Base-by-base conservation (phyloP, 495 filamentous ascomycete species). In the Aspergillus olivimuriae region DNA sequence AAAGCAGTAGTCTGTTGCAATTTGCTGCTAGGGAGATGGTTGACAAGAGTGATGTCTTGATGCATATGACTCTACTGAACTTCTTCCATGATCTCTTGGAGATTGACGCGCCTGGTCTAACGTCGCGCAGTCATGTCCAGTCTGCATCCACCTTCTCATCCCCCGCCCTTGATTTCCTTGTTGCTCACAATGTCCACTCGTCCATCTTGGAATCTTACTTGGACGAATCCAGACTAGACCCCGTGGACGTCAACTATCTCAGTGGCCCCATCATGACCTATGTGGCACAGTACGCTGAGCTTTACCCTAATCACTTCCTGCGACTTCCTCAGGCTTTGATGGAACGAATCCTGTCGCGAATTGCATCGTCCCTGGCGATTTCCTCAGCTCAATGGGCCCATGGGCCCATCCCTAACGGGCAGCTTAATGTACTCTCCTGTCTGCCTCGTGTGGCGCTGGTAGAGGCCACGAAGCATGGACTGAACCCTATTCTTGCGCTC, bases 11-110 rank as follows among this genome's bases (percentile, higher is more conserved):
- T 11, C 55, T 95, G 2, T 69, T 94, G 11, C 80, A 89, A 24
- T 94, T 84, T 56, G 87, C 82, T 2, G 74, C 81, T 3, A 65
- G 79, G 30, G 66, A 75, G 31, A 91, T 94, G 87, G 75, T 91
- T 11, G 76, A 91, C 49, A 72, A 70, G 44, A 70, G 68, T 30
- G 89, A 95, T 53, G 69, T 82, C 18, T 63, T 95, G 47, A 86
- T 94, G 83, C 84, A 91, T 48, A 73, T 86, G 52, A 86, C 72
- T 15, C 63, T 92, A 37, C 69, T 94, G 37, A 80, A 87, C 50
- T 92, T 92, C 56, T 87, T 81, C 48, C 73, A 77, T 36, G 70
- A 77, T n/a, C 65, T 86, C 32, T 53, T 89, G 11, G 72, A 75
- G 35, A 61, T 65, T 24, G 62, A 69, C 41, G 52, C 61, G 7